Evolutionary conservation across 208 protist species (phyloP).

Genomic region (Leishmania mexicana): DNA sequence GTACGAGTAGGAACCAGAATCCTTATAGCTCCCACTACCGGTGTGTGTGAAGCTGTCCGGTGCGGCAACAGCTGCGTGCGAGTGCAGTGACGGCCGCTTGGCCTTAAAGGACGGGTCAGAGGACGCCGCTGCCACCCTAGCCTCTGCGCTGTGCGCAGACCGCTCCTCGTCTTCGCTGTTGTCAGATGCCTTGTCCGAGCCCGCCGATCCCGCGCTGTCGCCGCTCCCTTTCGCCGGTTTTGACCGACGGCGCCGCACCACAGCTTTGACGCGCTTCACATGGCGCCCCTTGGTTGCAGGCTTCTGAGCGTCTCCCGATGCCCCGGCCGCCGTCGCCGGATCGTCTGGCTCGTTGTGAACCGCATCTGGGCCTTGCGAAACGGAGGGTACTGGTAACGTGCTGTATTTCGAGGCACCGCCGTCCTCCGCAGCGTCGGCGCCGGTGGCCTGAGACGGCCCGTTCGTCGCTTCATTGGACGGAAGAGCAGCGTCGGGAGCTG

Average conservation of each 20-base stretch:
- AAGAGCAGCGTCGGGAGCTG: not conserved
- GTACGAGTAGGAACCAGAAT: conserved; percentile 26
- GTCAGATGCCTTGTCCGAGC: not conserved
- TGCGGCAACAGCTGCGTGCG: not conserved
- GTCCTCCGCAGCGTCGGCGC: not conserved
- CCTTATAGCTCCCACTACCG: conserved; percentile 16
- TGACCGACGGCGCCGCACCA: not conserved
- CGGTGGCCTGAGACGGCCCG: not conserved
- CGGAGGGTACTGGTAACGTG: not conserved
- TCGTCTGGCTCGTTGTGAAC: not conserved
- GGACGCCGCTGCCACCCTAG: not conserved
- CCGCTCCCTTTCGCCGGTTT: not conserved
- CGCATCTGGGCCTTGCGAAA: not conserved
- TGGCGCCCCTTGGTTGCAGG: not conserved
- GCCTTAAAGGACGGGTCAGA: not conserved
- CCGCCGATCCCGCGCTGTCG: not conserved
- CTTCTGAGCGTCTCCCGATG: not conserved
- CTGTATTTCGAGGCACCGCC: not conserved
- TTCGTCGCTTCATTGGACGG: not conserved
- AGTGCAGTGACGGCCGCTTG: not conserved
- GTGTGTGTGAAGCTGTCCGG: not conserved
- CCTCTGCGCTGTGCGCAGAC: not conserved
- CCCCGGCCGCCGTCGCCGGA: not conserved
- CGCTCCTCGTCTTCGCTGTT: not conserved
- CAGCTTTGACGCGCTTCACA: not conserved